Conservation (phyloP, 495 filamentous ascomycete genomes). For the Aspergillus sclerotioniger region DNA sequence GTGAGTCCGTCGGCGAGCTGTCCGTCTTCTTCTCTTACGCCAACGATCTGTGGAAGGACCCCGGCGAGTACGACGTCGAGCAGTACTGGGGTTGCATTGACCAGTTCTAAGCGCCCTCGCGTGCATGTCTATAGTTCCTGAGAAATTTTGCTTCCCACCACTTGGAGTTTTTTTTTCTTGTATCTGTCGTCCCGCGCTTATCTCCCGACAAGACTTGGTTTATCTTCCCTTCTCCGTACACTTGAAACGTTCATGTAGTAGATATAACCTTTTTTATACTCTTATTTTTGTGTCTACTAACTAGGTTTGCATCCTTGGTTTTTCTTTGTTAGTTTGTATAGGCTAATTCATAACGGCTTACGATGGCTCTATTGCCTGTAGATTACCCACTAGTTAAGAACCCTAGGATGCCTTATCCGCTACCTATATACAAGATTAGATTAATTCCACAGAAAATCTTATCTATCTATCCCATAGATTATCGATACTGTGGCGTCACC, state of each 20-base stretch:
- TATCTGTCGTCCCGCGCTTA: slow-evolving; percentile 8
- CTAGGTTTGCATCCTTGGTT: slow-evolving; percentile 28
- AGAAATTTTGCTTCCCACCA: slow-evolving; percentile 23
- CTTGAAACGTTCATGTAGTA: slow-evolving; percentile 36
- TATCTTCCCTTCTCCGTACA: slow-evolving; percentile 26
- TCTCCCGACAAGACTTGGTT: slow-evolving; percentile 22
- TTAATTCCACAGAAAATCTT: too few species aligned
- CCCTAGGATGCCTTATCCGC: too few species aligned
- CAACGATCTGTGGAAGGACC: slow-evolving; percentile 79
- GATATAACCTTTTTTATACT: slow-evolving; percentile 33
- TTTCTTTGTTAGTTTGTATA: slow-evolving; percentile 30
- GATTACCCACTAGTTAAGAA: too few species aligned
- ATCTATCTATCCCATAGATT: too few species aligned
- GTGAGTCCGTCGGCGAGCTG: slow-evolving; percentile 51
- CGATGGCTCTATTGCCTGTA: neutral
- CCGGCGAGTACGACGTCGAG: slow-evolving; percentile 72
- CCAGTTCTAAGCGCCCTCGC: slow-evolving; percentile 45
- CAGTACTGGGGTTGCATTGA: slow-evolving; percentile 67
- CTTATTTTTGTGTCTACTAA: slow-evolving; percentile 30
- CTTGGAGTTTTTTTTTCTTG: slow-evolving; percentile 16
- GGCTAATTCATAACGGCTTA: slow-evolving; percentile 27
- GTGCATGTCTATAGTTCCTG: slow-evolving; percentile 19
- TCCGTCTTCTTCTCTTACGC: slow-evolving; percentile 76
- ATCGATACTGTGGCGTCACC: too few species aligned
- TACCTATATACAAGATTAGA: too few species aligned